phyloP scores from a whole-genome alignment of 2,329 filamentous ascomycete genomes.

The Aspergillus sp. region DNA sequence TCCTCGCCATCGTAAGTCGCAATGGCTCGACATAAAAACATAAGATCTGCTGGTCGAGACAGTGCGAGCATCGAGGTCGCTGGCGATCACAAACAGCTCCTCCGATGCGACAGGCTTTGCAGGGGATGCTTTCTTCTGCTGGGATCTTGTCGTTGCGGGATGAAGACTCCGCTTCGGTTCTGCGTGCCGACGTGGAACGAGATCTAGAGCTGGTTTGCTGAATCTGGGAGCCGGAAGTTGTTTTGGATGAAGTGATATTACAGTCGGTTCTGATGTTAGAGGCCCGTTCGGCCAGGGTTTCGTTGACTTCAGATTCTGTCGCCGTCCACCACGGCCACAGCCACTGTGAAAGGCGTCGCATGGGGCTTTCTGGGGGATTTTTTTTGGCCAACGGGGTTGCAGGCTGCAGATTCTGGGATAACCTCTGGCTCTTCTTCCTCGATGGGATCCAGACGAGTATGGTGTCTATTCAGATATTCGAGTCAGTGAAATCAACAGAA shows the following conservation, averaged over 20 bases:
- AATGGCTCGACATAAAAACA: constrained; percentile 29
- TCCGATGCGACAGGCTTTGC: constrained; percentile 26
- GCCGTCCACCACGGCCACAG: constrained; percentile 16
- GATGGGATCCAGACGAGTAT: too few relatives aligned
- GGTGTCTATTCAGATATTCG: too few relatives aligned
- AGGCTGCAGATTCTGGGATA: neutral
- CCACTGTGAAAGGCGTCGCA: constrained; percentile 14
- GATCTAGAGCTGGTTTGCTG: too few relatives aligned
- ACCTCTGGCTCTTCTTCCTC: too few relatives aligned
- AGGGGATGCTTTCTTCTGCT: constrained; percentile 6
- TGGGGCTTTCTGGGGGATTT: neutral
- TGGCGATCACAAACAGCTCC: constrained; percentile 22
- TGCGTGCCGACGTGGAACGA: too few relatives aligned
- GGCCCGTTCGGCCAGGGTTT: neutral
- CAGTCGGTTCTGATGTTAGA: neutral
- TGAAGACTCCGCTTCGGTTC: too few relatives aligned
- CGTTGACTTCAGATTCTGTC: constrained; percentile 3
- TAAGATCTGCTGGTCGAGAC: constrained; percentile 25
- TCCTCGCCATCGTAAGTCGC: constrained; percentile 10
- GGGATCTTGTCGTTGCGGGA: too few relatives aligned
- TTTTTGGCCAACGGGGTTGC: neutral
- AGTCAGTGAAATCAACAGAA: too few relatives aligned
- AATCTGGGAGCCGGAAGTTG: constrained; percentile 1
- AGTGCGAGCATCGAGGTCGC: constrained; percentile 26
- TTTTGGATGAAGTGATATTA: neutral